phyloP scores from a whole-genome alignment of 2,329 filamentous ascomycete genomes.

The Colletotrichum liriopes region DNA sequence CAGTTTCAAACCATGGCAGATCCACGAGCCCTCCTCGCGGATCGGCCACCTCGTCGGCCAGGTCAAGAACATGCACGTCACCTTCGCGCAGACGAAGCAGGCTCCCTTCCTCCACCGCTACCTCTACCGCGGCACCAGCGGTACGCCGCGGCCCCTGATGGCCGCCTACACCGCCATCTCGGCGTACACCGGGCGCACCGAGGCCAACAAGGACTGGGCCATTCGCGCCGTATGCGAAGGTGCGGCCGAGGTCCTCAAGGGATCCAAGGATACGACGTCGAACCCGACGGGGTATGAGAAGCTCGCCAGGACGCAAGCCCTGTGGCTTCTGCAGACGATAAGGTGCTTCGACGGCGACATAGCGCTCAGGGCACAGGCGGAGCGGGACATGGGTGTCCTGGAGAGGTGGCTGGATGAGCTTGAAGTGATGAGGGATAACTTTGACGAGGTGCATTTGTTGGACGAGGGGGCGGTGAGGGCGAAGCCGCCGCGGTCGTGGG shows the following conservation, averaged over 20 bases:
- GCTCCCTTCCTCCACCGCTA: constrained; percentile 61
- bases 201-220: constrained; percentile 57
- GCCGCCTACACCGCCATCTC: constrained; percentile 58
- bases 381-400: constrained; percentile 56
- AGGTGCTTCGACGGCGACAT: constrained; percentile 63
- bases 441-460: constrained; percentile 50
- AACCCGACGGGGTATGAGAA: constrained; percentile 54
- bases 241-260: constrained; percentile 53
- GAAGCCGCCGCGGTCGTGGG: constrained; percentile 59
- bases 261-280: neutral
- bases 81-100: constrained; percentile 54
- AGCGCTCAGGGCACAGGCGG: constrained; percentile 56
- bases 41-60: constrained; percentile 54
- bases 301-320: constrained; percentile 60
- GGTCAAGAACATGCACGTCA: constrained; percentile 52
- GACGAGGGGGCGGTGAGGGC: constrained; percentile 48
- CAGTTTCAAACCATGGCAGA: constrained; percentile 45
- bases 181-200: constrained; percentile 56
- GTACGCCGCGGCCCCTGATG: constrained; percentile 58
- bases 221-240: constrained; percentile 57
- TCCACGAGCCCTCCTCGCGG: constrained; percentile 55
- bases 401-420: constrained; percentile 57
- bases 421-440: constrained; percentile 51
- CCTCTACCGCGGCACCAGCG: constrained; percentile 55
- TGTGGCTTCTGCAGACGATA: constrained; percentile 59